These are phyloP conservation scores for Pelagophyceae sp. DNA, from an alignment of 352 stramenopile genomes.

Conservation along the genomic window DNA sequence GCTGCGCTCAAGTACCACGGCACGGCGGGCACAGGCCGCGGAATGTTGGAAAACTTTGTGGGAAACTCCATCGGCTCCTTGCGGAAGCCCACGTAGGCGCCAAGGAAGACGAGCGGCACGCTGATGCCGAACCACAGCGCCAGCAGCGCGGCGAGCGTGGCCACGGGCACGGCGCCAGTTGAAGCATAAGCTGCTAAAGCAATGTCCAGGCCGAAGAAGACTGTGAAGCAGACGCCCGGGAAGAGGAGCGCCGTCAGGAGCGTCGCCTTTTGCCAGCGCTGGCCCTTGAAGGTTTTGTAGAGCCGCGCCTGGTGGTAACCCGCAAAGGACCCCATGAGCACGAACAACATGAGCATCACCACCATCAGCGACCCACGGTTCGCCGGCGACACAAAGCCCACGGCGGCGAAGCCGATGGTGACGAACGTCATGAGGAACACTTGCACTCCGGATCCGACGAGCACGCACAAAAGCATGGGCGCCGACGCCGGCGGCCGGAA, in stretches of 20 bases:
- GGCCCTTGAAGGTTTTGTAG: slow-evolving; percentile 99
- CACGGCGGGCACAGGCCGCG: slow-evolving; percentile 89
- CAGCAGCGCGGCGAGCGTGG: slow-evolving; percentile 90
- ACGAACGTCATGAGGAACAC: slow-evolving; percentile 87
- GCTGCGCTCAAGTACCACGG: slow-evolving; percentile 94
- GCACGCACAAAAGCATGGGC: slow-evolving; percentile 92
- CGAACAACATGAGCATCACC: slow-evolving; percentile 91
- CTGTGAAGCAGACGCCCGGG: slow-evolving; percentile 85
- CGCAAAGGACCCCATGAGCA: slow-evolving; percentile 86
- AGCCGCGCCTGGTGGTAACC: slow-evolving; percentile 89
- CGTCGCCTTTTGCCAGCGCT: slow-evolving; percentile 93
- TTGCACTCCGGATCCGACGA: slow-evolving; percentile 93
- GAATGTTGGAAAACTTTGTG: slow-evolving; percentile 94
- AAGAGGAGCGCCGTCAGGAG: slow-evolving; percentile 88
- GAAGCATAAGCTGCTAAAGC: slow-evolving; percentile 82
- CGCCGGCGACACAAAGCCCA: slow-evolving; percentile 86
- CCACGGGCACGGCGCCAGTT: slow-evolving; percentile 85
- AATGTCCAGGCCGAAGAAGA: slow-evolving; percentile 96
- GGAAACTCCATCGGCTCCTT: slow-evolving; percentile 82
- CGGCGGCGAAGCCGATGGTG: slow-evolving; percentile 90
- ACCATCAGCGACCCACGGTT: slow-evolving; percentile 96
- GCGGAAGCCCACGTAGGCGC: slow-evolving; percentile 96
- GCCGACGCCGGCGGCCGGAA: slow-evolving; percentile 89
- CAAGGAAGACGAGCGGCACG: slow-evolving; percentile 94
- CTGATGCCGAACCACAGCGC: slow-evolving; percentile 98